Percentiles rank a stretch among this genome's conserved stretches.
These are phyloP conservation scores for Thraustochytrium sp. DNA, from an alignment of 352 stramenopile species.

Conservation along the genomic window DNA sequence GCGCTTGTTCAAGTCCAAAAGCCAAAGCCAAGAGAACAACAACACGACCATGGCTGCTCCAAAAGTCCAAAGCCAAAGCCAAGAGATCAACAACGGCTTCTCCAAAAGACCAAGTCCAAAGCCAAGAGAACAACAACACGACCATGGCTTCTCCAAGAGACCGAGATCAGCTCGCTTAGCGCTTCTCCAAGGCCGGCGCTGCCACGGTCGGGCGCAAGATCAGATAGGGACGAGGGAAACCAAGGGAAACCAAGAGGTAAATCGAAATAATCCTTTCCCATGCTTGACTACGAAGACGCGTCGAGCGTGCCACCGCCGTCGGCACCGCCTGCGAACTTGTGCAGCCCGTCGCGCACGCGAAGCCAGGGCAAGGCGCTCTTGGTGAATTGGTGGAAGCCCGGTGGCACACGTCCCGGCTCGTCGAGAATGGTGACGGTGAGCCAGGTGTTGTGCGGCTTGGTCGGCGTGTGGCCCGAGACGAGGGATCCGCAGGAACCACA, in stretches of 20 bases:
- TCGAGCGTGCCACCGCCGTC: background rate
- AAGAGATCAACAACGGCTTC: too few relatives aligned
- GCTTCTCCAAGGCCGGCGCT: too few relatives aligned
- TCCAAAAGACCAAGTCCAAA: too few relatives aligned
- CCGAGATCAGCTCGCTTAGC: too few relatives aligned
- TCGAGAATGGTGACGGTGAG: background rate
- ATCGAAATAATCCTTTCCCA: background rate
- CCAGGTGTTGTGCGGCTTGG: background rate
- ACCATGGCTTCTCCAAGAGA: too few relatives aligned
- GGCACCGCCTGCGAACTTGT: background rate
- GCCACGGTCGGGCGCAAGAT: too few relatives aligned
- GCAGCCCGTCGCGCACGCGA: background rate
- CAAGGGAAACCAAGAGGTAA: background rate
- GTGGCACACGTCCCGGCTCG: background rate
- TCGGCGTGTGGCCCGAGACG: background rate
- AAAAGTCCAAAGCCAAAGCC: too few relatives aligned
- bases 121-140: too few relatives aligned
- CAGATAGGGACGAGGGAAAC: too few relatives aligned
- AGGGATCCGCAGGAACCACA: background rate
- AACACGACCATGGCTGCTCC: too few relatives aligned
- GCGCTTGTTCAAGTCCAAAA: too few relatives aligned
- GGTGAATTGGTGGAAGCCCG: background rate
- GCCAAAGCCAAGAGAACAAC: too few relatives aligned
- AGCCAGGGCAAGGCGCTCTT: background rate
- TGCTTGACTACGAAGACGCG: background rate